Conservation (phyloP, 1,284 basidiomycete species). For the Irpex sp. region DNA sequence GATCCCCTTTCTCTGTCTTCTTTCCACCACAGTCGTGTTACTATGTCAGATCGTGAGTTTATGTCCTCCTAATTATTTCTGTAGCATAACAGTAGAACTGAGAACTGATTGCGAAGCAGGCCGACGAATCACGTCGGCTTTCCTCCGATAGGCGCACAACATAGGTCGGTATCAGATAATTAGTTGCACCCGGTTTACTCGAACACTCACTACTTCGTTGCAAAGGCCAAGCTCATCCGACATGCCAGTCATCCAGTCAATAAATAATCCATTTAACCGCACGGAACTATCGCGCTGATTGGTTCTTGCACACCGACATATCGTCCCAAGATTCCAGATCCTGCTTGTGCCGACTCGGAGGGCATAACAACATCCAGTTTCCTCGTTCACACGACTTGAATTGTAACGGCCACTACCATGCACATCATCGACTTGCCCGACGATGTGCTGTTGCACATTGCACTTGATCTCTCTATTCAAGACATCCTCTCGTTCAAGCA, state of each 20-base stretch:
- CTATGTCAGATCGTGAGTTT: too few species aligned
- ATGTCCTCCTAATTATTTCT: too few species aligned
- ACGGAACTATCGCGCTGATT: background rate
- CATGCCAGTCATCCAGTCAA: background rate
- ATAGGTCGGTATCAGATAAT: background rate
- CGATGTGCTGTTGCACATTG: slow-evolving; percentile 34
- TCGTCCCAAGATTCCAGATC: background rate
- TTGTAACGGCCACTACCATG: slow-evolving; percentile 9
- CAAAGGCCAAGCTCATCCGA: background rate
- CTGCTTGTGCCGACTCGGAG: background rate
- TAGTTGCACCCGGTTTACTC: background rate
- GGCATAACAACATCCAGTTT: background rate
- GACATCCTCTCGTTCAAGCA: slow-evolving; percentile 47
- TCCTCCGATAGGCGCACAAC: background rate
- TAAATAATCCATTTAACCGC: background rate
- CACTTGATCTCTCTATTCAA: slow-evolving; percentile 29
- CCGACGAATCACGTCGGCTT: background rate
- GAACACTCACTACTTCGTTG: background rate
- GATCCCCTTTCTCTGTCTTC: too few species aligned
- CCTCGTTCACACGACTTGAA: background rate
- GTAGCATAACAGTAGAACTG: too few species aligned
- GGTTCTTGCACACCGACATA: background rate
- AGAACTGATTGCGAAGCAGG: background rate
- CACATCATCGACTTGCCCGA: slow-evolving; percentile 30
- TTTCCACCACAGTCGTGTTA: too few species aligned